Evolutionary conservation across 345 rosid species (phyloP).

Genomic region (Acer saccharum): DNA sequence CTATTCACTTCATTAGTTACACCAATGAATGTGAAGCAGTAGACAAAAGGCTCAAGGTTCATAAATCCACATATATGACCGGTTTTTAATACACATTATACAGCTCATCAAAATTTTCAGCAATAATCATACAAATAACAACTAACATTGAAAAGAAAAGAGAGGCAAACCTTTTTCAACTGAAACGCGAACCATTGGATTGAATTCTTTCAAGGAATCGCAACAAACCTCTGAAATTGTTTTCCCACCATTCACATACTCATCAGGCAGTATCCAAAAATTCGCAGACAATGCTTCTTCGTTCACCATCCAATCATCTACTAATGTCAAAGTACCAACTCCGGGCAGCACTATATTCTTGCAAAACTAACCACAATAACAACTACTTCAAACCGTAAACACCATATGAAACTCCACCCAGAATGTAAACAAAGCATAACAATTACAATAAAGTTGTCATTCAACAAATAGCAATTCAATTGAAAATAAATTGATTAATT

Average conservation of each 20-base stretch:
- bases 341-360: conserved; percentile 96
- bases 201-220: conserved; percentile 80
- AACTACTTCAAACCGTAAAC: background rate
- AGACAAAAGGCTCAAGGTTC: background rate
- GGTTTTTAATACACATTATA: background rate
- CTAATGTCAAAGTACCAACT: conserved; percentile 81
- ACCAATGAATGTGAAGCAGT: background rate
- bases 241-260: conserved; percentile 49
- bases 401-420: background rate
- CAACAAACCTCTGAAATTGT: conserved; percentile 85
- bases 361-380: conserved; percentile 66
- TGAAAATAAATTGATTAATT: background rate
- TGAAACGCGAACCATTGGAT: conserved; percentile 89
- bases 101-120: background rate
- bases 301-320: conserved; percentile 70
- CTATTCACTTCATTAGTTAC: background rate
- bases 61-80: background rate
- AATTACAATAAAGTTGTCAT: background rate
- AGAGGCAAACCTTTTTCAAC: conserved; percentile 61
- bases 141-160: background rate
- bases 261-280: conserved; percentile 72
- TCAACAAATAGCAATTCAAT: background rate
- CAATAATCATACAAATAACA: background rate
- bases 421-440: background rate
- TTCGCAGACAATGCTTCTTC: conserved; percentile 70